Evolutionary conservation across 495 filamentous ascomycete genomes (phyloP).

Genomic region (Glarea lozoyensis): DNA sequence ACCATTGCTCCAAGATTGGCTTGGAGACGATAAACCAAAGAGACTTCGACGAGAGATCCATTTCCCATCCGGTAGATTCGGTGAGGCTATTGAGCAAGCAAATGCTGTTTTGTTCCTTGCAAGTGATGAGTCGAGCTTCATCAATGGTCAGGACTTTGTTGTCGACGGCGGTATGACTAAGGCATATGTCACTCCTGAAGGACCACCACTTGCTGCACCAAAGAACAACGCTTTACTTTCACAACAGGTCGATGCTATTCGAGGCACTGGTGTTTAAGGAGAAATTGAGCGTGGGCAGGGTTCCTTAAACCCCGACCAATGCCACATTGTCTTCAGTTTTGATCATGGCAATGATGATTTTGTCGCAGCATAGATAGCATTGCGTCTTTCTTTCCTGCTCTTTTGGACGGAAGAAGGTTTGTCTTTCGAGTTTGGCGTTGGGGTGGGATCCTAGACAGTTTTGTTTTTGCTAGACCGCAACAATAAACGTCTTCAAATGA

Average conservation of each 20-base stretch:
- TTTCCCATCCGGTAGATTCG: constrained; percentile 91
- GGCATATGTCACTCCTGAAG: constrained; percentile 90
- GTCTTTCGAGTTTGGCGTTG: not conserved
- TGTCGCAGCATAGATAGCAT: not conserved
- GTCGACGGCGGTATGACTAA: constrained; percentile 97
- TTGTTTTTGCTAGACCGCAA: not conserved
- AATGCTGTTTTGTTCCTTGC: constrained; percentile 91
- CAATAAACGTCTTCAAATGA: not conserved
- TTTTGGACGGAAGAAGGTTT: not conserved
- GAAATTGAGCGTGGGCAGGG: not conserved
- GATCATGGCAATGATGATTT: not conserved
- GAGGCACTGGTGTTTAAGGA: constrained; percentile 13
- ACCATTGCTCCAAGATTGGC: constrained; percentile 84
- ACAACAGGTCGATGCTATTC: constrained; percentile 23
- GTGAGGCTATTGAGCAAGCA: constrained; percentile 91
- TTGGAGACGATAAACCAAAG: constrained; percentile 83
- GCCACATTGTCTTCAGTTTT: too few species aligned
- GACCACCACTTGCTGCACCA: constrained; percentile 60
- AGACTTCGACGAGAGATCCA: constrained; percentile 82
- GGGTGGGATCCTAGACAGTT: not conserved
- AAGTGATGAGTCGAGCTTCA: constrained; percentile 88
- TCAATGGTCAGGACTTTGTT: constrained; percentile 85
- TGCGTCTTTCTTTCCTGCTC: not conserved
- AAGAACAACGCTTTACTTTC: constrained; percentile 50
- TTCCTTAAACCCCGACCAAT: too few species aligned